A percentile compares a stretch with the other conserved stretches of the same genome.
phyloP scores from a whole-genome alignment of 2,329 filamentous ascomycete genomes.

The Catunica adiposa region DNA sequence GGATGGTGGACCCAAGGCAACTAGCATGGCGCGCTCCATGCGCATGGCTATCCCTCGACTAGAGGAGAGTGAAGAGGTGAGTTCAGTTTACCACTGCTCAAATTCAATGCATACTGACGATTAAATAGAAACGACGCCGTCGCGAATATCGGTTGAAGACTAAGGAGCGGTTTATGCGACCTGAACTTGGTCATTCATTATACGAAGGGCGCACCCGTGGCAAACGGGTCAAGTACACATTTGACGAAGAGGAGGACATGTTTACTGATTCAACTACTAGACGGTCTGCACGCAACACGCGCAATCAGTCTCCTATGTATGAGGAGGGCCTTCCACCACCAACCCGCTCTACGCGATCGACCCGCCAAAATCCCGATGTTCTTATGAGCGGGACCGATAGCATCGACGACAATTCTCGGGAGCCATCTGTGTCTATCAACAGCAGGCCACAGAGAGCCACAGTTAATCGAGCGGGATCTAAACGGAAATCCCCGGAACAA shows the following conservation, averaged over 20 bases:
- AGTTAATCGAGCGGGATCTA: slow-evolving; percentile 32
- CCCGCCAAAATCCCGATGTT: slow-evolving; percentile 46
- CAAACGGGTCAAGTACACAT: slow-evolving; percentile 93
- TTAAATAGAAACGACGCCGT: slow-evolving; percentile 69
- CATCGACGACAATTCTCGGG: slow-evolving; percentile 16
- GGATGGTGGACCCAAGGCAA: slow-evolving; percentile 70
- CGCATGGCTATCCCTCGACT: slow-evolving; percentile 68
- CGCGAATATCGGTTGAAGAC: slow-evolving; percentile 79
- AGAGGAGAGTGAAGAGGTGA: slow-evolving; percentile 78
- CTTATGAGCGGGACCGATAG: slow-evolving; percentile 30
- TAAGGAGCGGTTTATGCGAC: slow-evolving; percentile 73
- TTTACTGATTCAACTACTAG: slow-evolving; percentile 46
- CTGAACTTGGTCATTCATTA: slow-evolving; percentile 76
- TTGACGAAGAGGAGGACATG: slow-evolving; percentile 66
- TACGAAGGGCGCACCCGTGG: slow-evolving; percentile 94
- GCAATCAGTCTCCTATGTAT: slow-evolving; percentile 30
- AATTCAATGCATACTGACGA: not conserved
- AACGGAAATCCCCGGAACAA: slow-evolving; percentile 21
- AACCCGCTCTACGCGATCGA: slow-evolving; percentile 30
- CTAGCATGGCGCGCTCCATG: slow-evolving; percentile 62
- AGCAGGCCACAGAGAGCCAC: slow-evolving; percentile 36
- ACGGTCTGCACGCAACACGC: slow-evolving; percentile 59
- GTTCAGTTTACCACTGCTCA: slow-evolving; percentile 16
- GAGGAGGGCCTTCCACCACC: not conserved
- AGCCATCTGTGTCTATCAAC: slow-evolving; percentile 24